These are phyloP conservation scores for Nakazawaea ernobii DNA, from an alignment of 805 yeast species.

Conservation along the genomic window DNA sequence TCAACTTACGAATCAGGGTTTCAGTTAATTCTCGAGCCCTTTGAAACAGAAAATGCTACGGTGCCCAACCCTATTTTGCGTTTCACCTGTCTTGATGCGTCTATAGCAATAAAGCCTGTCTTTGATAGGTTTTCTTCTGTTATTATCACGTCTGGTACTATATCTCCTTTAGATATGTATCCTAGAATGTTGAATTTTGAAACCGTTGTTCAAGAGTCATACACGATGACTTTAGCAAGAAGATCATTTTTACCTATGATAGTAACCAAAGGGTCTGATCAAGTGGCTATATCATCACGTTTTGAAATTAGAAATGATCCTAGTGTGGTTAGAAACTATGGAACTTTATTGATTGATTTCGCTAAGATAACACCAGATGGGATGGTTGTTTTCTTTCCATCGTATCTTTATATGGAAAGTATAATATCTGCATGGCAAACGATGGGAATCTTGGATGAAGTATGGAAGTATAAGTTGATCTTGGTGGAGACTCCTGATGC, in stretches of 20 bases:
- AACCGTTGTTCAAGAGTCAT: conserved; percentile 90
- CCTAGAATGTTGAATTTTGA: conserved; percentile 94
- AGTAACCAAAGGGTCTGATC: conserved; percentile 97
- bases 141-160: conserved; percentile 95
- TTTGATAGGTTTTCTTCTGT: conserved; percentile 91
- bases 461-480: conserved; percentile 94
- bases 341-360: conserved; percentile 85
- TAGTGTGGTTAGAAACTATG: conserved; percentile 94
- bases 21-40: conserved; percentile 88
- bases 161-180: conserved; percentile 97
- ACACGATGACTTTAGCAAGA: conserved; percentile 91
- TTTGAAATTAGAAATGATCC: conserved; percentile 98
- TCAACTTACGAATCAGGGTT: conserved; percentile 95
- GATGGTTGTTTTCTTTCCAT: conserved; percentile 94
- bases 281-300: conserved; percentile 92
- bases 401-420: conserved; percentile 95
- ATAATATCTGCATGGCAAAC: conserved; percentile 98
- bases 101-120: conserved; percentile 95
- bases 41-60: conserved; percentile 86
- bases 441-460: conserved; percentile 97
- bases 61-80: conserved; percentile 95
- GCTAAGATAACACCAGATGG: conserved; percentile 98
- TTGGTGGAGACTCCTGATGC: conserved; percentile 98
- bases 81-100: conserved; percentile 94
- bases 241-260: conserved; percentile 92